These are phyloP conservation scores for Lachnellula hyalina DNA, from an alignment of 2,329 filamentous ascomycete genomes.

Conservation along the genomic window DNA sequence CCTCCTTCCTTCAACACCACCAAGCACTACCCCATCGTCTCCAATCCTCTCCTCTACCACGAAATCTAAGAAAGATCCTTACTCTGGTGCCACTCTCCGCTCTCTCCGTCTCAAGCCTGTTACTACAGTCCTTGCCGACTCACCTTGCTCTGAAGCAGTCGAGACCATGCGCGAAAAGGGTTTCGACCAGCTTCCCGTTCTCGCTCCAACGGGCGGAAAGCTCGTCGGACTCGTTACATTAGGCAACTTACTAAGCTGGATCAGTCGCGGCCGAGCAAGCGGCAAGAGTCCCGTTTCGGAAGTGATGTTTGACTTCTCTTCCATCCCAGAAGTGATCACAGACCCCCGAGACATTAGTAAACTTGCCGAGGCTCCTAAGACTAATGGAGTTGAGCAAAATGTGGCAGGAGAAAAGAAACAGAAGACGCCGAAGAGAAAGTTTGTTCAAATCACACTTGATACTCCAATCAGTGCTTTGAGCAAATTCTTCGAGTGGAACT, in stretches of 20 bases:
- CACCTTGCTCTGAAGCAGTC: constrained; percentile 78
- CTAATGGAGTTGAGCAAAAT: constrained; percentile 26
- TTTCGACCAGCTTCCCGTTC: constrained; percentile 94
- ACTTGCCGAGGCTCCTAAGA: constrained; percentile 28
- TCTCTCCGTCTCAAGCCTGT: constrained; percentile 88
- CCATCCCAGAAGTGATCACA: constrained; percentile 84
- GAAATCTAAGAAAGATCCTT: constrained; percentile 52
- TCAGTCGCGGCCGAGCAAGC: constrained; percentile 75
- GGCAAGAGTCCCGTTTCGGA: constrained; percentile 69
- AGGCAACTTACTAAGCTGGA: constrained; percentile 87
- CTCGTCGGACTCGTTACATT: constrained; percentile 92
- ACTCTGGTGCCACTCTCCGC: constrained; percentile 72
- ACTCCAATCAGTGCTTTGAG: constrained; percentile 79
- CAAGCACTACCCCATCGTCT: constrained; percentile 35
- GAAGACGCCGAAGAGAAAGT: constrained; percentile 56
- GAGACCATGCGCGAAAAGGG: constrained; percentile 98
- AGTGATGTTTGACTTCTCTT: constrained; percentile 96
- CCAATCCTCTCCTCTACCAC: constrained; percentile 34
- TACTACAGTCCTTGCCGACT: constrained; percentile 69
- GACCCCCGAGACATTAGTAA: constrained; percentile 64
- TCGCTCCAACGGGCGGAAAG: constrained; percentile 60
- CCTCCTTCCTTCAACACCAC: constrained; percentile 64
- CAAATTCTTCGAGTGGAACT: constrained; percentile 98
- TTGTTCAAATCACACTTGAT: constrained; percentile 90
- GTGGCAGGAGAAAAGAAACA: constrained; percentile 33